Evolutionary conservation across 768 basidiomycete species (phyloP).

Genomic region (Tulasnella sp.): DNA sequence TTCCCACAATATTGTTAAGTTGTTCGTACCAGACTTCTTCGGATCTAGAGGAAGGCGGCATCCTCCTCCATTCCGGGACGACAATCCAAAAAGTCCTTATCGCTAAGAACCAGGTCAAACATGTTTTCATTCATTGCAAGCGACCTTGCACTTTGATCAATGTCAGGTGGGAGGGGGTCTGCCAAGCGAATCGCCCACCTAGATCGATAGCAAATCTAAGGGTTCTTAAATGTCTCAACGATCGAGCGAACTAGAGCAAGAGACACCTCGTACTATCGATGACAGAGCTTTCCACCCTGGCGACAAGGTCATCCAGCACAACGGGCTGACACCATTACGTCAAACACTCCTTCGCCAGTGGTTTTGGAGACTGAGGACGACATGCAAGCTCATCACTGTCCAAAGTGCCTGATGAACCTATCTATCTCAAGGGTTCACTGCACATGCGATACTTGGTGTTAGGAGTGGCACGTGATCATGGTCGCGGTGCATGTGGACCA

Average conservation of each 20-base stretch:
- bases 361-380: conserved; percentile 1
- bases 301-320: conserved; percentile 28
- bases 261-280: conserved; percentile 16
- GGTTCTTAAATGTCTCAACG: background rate
- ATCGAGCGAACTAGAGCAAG: conserved; percentile 8
- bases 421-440: background rate
- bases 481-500: conserved; percentile 18
- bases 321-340: conserved; percentile 7
- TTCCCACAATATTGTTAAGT: no score
- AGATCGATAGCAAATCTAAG: background rate
- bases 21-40: background rate
- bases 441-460: conserved; percentile 23
- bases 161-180: conserved; percentile 14
- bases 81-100: conserved; percentile 3
- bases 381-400: background rate
- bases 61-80: conserved; percentile 1
- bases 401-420: background rate
- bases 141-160: conserved; percentile 22
- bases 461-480: conserved; percentile 12
- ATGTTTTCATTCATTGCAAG: conserved; percentile 13
- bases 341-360: conserved; percentile 7
- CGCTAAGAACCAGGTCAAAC: conserved; percentile 1
- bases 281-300: conserved; percentile 19
- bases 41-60: background rate
- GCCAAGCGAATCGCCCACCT: conserved; percentile 1